Percentiles rank a stretch among this genome's conserved stretches.
Conservation (phyloP, 2,329 filamentous ascomycete genomes). For the Arthrobotrys sphaeroides region DNA sequence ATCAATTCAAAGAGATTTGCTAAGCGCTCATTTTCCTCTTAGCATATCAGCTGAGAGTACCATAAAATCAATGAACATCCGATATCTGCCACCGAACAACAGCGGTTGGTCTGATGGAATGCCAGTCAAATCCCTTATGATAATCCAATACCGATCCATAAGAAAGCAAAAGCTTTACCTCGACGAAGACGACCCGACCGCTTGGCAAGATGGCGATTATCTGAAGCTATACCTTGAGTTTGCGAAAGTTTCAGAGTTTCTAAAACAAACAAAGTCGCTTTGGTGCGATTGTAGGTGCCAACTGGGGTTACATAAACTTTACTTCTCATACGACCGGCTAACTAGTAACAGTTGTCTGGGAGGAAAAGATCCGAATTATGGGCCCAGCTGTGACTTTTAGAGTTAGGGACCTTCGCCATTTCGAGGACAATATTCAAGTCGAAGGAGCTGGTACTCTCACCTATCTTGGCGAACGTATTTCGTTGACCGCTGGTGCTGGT, state of each 20-base stretch:
- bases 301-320: not conserved
- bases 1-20: not conserved
- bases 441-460: constrained; percentile 43
- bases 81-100: constrained; percentile 47
- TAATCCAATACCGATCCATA: constrained; percentile 50
- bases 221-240: constrained; percentile 44
- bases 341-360: constrained; percentile 32
- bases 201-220: constrained; percentile 49
- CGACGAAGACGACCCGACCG: constrained; percentile 10
- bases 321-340: not conserved
- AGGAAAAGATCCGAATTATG: constrained; percentile 44
- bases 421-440: constrained; percentile 25
- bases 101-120: constrained; percentile 32
- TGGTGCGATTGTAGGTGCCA: constrained; percentile 48
- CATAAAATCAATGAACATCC: constrained; percentile 47
- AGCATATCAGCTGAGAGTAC: constrained; percentile 45
- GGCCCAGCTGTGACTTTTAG: constrained; percentile 43
- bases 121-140: constrained; percentile 41
- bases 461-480: constrained; percentile 42
- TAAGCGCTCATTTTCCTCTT: not conserved
- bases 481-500: constrained; percentile 28
- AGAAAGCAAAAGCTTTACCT: constrained; percentile 49
- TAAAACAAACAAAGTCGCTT: constrained; percentile 33
- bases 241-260: constrained; percentile 37
- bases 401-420: constrained; percentile 46